Conservation (phyloP, 345 rosid genomes). For the Rhodomyrtus tomentosa region DNA sequence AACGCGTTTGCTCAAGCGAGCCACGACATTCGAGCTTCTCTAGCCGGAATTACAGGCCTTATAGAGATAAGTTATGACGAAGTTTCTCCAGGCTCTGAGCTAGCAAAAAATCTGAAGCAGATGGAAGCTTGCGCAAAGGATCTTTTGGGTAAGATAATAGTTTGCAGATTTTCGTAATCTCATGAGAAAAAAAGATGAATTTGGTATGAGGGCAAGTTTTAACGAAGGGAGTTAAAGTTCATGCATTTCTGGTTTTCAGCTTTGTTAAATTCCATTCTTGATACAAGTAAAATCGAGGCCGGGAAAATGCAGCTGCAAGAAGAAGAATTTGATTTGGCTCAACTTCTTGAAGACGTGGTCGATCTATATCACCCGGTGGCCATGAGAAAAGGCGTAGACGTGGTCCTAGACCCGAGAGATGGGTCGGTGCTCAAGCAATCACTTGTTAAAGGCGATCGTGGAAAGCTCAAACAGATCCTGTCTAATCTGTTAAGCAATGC, state of each 20-base stretch:
- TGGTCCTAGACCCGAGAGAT: slow-evolving; percentile 51
- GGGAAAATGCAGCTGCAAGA: slow-evolving; percentile 68
- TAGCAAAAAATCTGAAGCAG: slow-evolving; percentile 25
- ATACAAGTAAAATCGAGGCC: slow-evolving; percentile 70
- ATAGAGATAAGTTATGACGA: slow-evolving; percentile 31
- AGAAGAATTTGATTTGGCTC: slow-evolving; percentile 46
- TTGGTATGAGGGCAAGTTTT: background rate
- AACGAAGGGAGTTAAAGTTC: background rate
- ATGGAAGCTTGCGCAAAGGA: slow-evolving; percentile 43
- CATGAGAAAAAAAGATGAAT: background rate
- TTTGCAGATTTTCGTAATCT: background rate
- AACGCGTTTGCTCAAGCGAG: slow-evolving; percentile 58
- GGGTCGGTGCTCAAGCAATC: slow-evolving; percentile 37
- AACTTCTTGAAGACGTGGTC: slow-evolving; percentile 49
- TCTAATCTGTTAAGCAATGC: slow-evolving; percentile 66
- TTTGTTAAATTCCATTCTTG: slow-evolving; percentile 54
- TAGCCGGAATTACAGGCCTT: slow-evolving; percentile 53
- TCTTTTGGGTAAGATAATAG: slow-evolving; percentile 30
- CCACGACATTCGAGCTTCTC: slow-evolving; percentile 61
- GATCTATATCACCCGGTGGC: slow-evolving; percentile 50
- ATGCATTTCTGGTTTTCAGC: slow-evolving; percentile 15
- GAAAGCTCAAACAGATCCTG: slow-evolving; percentile 51
- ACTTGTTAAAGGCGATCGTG: slow-evolving; percentile 45
- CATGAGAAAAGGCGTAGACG: slow-evolving; percentile 51
- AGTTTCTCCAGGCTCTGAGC: slow-evolving; percentile 27